phyloP scores from a whole-genome alignment of 768 basidiomycete species.

The Lactarius deliciosus region DNA sequence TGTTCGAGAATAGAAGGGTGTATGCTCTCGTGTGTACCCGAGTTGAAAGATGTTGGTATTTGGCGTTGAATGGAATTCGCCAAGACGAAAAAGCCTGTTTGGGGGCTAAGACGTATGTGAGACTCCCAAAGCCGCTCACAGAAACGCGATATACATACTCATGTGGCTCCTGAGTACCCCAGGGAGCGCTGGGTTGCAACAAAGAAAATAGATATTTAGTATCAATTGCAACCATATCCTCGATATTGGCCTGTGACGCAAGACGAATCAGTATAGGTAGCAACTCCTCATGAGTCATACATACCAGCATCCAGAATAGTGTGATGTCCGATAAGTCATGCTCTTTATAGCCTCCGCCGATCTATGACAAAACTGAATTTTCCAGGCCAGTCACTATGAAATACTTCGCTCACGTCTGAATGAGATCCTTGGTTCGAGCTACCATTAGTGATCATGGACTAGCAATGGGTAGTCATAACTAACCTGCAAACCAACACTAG shows the following conservation, averaged over 20 bases:
- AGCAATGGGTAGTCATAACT: conserved; percentile 24
- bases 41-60: conserved; percentile 10
- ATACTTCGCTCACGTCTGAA: conserved; percentile 35
- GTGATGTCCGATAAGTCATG: conserved; percentile 70
- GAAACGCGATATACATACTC: conserved; percentile 44
- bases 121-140: conserved; percentile 6
- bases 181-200: conserved; percentile 51
- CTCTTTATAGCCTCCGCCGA: conserved; percentile 66
- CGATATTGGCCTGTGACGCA: conserved; percentile 51
- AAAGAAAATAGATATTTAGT: conserved; percentile 50
- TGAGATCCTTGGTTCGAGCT: conserved; percentile 32
- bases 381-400: conserved; percentile 29
- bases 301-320: conserved; percentile 62
- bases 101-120: conserved; percentile 40
- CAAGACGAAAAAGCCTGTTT: conserved; percentile 18
- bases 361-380: conserved; percentile 39
- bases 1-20: conserved; percentile 26
- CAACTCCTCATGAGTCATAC: conserved; percentile 30
- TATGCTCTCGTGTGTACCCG: conserved; percentile 20
- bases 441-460: conserved; percentile 4
- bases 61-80: conserved; percentile 17
- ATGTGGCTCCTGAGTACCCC: conserved; percentile 64
- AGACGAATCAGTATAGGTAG: conserved; percentile 9
- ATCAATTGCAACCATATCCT: conserved; percentile 56
- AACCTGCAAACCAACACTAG: conserved; percentile 74